These are phyloP conservation scores for Sporobolomyces pararoseus DNA, from an alignment of 768 basidiomycete genomes.

Conservation along the genomic window DNA sequence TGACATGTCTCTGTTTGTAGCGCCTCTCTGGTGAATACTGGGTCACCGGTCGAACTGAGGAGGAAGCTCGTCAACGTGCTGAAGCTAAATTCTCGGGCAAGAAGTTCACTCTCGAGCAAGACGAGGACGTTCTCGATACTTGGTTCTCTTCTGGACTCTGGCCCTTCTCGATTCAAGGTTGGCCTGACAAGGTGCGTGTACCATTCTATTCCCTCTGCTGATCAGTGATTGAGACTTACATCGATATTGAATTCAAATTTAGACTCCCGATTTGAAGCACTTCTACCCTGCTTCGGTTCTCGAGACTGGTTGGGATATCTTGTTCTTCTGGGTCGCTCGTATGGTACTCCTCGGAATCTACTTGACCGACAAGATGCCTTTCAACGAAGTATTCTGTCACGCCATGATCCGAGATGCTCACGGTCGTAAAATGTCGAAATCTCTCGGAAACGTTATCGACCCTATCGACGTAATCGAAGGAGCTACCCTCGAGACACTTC, in stretches of 20 bases:
- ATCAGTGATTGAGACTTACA: too few species aligned
- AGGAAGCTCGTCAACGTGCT: conserved; percentile 74
- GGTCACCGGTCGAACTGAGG: conserved; percentile 78
- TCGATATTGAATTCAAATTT: too few species aligned
- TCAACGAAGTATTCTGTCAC: conserved; percentile 92
- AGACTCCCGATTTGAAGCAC: conserved; percentile 71
- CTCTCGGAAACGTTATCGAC: conserved; percentile 95
- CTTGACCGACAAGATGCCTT: conserved; percentile 86
- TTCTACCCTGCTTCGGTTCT: conserved; percentile 89
- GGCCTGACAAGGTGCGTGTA: conserved; percentile 76
- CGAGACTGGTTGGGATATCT: conserved; percentile 98
- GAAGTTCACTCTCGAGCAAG: conserved; percentile 76
- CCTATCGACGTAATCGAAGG: conserved; percentile 93
- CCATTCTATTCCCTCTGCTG: neutral
- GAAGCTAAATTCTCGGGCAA: conserved; percentile 61
- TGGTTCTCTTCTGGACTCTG: conserved; percentile 98
- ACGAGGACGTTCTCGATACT: conserved; percentile 95
- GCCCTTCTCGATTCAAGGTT: conserved; percentile 96
- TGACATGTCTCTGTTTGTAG: conserved; percentile 49
- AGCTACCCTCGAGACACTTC: conserved; percentile 68
- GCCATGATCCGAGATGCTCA: conserved; percentile 99
- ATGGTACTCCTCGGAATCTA: conserved; percentile 91
- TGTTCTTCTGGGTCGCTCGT: conserved; percentile 99
- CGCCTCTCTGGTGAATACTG: conserved; percentile 70
- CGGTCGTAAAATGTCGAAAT: conserved; percentile 98